Percentiles rank a stretch among this genome's conserved stretches.
Evolutionary conservation across 768 basidiomycete species (phyloP).

Genomic region (Boletellus ananas): DNA sequence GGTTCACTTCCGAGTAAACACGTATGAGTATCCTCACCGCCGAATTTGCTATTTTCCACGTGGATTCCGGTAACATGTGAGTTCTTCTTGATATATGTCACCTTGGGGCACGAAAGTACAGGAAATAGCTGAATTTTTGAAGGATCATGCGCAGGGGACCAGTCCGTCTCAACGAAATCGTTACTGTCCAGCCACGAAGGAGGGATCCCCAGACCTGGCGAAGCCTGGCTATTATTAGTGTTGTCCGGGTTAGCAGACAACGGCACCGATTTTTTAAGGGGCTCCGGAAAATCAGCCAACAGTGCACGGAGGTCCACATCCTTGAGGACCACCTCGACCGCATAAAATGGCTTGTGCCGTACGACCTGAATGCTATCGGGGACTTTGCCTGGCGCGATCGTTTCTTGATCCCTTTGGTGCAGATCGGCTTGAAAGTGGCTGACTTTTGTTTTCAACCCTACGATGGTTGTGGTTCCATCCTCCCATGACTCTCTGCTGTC

Average conservation of each 20-base stretch:
- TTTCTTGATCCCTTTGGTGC: constrained; percentile 89
- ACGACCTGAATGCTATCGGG: constrained; percentile 56
- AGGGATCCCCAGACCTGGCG: constrained; percentile 32
- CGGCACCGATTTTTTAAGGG: constrained; percentile 56
- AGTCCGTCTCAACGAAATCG: constrained; percentile 81
- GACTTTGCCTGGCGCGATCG: constrained; percentile 50
- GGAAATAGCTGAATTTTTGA: constrained; percentile 70
- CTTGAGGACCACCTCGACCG: constrained; percentile 78
- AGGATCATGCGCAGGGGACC: constrained; percentile 43
- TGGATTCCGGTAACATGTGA: constrained; percentile 39
- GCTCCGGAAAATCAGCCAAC: constrained; percentile 72
- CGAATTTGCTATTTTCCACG: constrained; percentile 70
- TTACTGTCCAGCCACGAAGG: constrained; percentile 72
- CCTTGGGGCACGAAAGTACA: constrained; percentile 72
- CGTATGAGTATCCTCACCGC: constrained; percentile 75
- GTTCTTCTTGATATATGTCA: constrained; percentile 74
- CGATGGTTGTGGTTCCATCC: constrained; percentile 70
- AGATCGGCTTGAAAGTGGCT: constrained; percentile 83
- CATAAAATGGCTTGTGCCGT: constrained; percentile 81
- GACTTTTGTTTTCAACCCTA: constrained; percentile 83
- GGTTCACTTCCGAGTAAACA: constrained; percentile 75
- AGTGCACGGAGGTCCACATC: constrained; percentile 74
- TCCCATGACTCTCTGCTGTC: constrained; percentile 77
- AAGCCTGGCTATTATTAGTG: constrained; percentile 35
- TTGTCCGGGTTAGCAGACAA: constrained; percentile 44